Evolutionary conservation across 116 monocot species (phyloP).

Genomic region (Posidonia oceanica): DNA sequence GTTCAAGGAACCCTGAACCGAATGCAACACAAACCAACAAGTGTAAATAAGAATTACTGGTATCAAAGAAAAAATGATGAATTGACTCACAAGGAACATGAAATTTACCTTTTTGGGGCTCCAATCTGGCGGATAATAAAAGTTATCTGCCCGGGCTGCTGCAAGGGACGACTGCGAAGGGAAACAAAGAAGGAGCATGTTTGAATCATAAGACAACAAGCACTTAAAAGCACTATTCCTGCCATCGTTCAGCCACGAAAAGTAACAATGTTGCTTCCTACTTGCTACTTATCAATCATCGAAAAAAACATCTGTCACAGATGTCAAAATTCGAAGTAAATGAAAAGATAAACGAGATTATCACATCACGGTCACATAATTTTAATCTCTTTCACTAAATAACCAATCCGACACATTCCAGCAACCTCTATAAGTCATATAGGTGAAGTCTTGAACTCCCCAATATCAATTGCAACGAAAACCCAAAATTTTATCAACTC

Average conservation of each 20-base stretch:
- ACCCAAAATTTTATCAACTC: too few relatives aligned
- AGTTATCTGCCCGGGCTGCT: constrained; percentile 96
- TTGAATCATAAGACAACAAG: neutral
- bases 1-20: constrained; percentile 71
- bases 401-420: too few relatives aligned
- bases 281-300: too few relatives aligned
- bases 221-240: neutral
- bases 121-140: constrained; percentile 99
- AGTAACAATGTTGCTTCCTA: neutral
- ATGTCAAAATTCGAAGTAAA: too few relatives aligned
- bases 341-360: too few relatives aligned
- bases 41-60: neutral
- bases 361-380: too few relatives aligned
- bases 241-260: neutral
- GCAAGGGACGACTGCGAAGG: constrained; percentile 84
- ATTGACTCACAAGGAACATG: neutral
- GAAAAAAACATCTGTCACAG: too few relatives aligned
- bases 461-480: too few relatives aligned
- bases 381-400: too few relatives aligned
- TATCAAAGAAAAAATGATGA: neutral
- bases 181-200: neutral
- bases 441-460: too few relatives aligned
- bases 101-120: constrained; percentile 69
- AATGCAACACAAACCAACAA: neutral
- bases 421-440: too few relatives aligned